A percentile compares a stretch with the other conserved stretches of the same genome.
These are phyloP conservation scores for Penicillium manginii DNA, from an alignment of 495 filamentous ascomycete genomes.

Conservation along the genomic window DNA sequence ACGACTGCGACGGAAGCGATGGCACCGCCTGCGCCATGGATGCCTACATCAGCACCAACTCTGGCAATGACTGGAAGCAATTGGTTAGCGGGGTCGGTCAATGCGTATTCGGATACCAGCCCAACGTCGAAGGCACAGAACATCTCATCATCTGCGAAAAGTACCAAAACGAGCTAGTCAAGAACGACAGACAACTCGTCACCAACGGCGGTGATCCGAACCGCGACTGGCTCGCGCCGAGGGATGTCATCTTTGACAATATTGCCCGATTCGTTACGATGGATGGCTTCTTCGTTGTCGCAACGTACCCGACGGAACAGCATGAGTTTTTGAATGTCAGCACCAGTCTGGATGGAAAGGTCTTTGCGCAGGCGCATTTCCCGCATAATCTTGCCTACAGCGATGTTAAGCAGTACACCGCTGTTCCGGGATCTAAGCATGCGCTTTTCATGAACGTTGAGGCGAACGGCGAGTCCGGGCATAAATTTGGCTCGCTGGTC, in stretches of 20 bases:
- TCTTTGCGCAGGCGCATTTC: slow-evolving; percentile 83
- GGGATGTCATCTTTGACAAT: slow-evolving; percentile 60
- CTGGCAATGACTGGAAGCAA: slow-evolving; percentile 74
- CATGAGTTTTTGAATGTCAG: slow-evolving; percentile 72
- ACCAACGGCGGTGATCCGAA: slow-evolving; percentile 66
- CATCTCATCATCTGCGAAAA: slow-evolving; percentile 83
- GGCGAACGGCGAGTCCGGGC: slow-evolving; percentile 60
- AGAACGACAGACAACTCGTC: slow-evolving; percentile 66
- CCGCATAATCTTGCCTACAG: slow-evolving; percentile 65
- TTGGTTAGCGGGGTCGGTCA: slow-evolving; percentile 68
- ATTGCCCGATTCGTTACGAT: slow-evolving; percentile 88
- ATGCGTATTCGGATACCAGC: slow-evolving; percentile 80
- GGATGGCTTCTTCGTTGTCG: slow-evolving; percentile 93
- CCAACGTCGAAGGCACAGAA: slow-evolving; percentile 59
- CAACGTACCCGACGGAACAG: slow-evolving; percentile 65
- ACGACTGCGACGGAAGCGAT: slow-evolving; percentile 51
- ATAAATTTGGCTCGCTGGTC: slow-evolving; percentile 81
- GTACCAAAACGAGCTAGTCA: slow-evolving; percentile 60
- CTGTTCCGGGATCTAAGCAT: slow-evolving; percentile 89
- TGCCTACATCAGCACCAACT: slow-evolving; percentile 72
- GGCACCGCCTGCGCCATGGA: slow-evolving; percentile 62
- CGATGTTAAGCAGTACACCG: slow-evolving; percentile 80
- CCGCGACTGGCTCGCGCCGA: slow-evolving; percentile 55
- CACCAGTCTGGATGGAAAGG: slow-evolving; percentile 79
- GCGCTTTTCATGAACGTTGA: slow-evolving; percentile 91